Evolutionary conservation across 176 grass and related monocot species (phyloP).

Genomic region (Oryza brachyantha): DNA sequence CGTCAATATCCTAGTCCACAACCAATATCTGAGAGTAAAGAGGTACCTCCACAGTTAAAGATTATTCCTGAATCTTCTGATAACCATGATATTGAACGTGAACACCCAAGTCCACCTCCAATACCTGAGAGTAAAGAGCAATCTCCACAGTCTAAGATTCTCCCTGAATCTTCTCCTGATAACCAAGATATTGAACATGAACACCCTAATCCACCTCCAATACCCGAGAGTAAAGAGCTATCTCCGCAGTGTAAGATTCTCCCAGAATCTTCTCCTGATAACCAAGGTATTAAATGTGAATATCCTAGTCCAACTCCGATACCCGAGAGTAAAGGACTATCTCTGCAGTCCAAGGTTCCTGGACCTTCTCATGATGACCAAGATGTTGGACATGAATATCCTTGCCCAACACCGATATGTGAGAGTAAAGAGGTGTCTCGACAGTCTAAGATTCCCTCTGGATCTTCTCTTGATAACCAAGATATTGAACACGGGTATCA

Average conservation of each 20-base stretch:
- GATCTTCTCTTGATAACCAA: slow-evolving; percentile 4
- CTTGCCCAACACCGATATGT: slow-evolving; percentile 19
- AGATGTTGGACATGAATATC: background rate
- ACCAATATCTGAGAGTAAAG: background rate
- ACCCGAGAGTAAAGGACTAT: background rate
- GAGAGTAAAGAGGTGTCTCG: slow-evolving; percentile 23
- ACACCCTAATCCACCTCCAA: background rate
- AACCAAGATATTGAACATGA: background rate
- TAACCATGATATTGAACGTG: slow-evolving; percentile 16
- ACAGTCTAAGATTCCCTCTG: background rate
- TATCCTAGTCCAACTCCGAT: background rate
- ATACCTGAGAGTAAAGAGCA: slow-evolving; percentile 2
- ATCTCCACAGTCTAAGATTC: background rate
- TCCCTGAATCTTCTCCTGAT: background rate
- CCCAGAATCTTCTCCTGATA: background rate
- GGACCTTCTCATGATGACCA: background rate
- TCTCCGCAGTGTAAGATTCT: background rate
- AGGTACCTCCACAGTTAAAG: background rate
- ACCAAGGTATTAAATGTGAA: background rate
- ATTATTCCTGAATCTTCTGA: background rate
- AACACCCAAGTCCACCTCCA: slow-evolving; percentile 30
- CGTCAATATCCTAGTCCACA: background rate
- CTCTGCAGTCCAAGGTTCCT: background rate
- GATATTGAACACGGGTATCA: slow-evolving; percentile 23
- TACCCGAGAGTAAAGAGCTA: background rate